Evolutionary conservation across 106 monocot species (phyloP).

Genomic region (Acanthochlamys bracteata): DNA sequence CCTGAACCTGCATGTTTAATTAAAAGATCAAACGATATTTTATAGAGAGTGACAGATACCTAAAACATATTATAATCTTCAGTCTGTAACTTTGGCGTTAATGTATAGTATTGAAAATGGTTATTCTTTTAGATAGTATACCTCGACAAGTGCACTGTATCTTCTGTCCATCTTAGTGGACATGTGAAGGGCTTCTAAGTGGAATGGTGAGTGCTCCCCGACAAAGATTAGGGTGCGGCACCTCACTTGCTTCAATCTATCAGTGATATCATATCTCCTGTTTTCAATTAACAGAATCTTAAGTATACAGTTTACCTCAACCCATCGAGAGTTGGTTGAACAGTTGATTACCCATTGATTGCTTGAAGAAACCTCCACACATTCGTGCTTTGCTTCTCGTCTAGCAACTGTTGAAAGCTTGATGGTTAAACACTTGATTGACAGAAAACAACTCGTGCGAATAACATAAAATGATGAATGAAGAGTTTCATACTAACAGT

Average conservation of each 20-base stretch:
- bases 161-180: constrained; percentile 55
- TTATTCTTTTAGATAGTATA: not conserved
- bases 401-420: constrained; percentile 32
- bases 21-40: not conserved
- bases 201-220: constrained; percentile 61
- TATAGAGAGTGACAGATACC: not conserved
- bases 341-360: constrained; percentile 43
- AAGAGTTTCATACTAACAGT: constrained; percentile 34
- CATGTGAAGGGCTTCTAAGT: constrained; percentile 69
- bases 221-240: constrained; percentile 67
- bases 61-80: not conserved
- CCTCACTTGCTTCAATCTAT: constrained; percentile 34
- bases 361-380: constrained; percentile 56
- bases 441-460: not conserved
- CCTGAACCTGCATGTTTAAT: constrained; percentile 25
- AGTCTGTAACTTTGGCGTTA: not conserved
- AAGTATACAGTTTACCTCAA: too few species aligned
- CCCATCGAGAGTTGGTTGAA: not conserved
- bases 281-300: too few species aligned
- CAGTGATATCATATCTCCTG: constrained; percentile 65
- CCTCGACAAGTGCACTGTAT: constrained; percentile 74
- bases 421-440: not conserved
- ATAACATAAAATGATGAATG: not conserved
- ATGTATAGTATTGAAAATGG: not conserved
- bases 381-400: constrained; percentile 48